phyloP scores from a whole-genome alignment of 495 filamentous ascomycete genomes.

The Hypoxylon intermedium region DNA sequence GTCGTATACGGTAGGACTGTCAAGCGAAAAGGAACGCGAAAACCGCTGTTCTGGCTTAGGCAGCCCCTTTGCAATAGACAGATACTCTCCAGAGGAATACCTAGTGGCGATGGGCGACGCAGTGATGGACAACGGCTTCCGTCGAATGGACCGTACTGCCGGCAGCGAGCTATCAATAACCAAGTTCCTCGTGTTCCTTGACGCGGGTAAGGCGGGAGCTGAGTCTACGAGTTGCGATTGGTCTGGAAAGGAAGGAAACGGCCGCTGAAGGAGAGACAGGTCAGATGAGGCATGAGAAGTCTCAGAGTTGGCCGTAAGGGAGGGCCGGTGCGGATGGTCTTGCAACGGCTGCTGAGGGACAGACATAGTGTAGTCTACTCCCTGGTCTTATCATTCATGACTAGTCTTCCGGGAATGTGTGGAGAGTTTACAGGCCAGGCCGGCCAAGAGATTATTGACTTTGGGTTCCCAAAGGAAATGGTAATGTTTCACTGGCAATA shows the following conservation, averaged over 20 bases:
- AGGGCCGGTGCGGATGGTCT: conserved; percentile 34
- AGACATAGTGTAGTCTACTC: conserved; percentile 32
- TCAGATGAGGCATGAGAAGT: conserved; percentile 43
- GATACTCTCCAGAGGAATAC: conserved; percentile 55
- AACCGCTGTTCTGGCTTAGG: conserved; percentile 56
- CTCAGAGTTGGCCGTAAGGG: conserved; percentile 41
- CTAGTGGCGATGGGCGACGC: conserved; percentile 59
- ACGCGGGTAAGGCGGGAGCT: conserved; percentile 23
- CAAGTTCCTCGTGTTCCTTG: conserved; percentile 40
- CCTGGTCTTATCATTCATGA: conserved; percentile 39
- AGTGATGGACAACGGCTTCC: conserved; percentile 62
- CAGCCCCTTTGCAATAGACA: conserved; percentile 45
- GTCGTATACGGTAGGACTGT: conserved; percentile 65
- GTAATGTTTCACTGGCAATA: conserved; percentile 36
- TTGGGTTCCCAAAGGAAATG: conserved; percentile 17
- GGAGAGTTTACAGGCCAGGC: conserved; percentile 26
- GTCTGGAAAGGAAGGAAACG: conserved; percentile 37
- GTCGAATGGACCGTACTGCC: conserved; percentile 49
- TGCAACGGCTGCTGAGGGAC: conserved; percentile 19
- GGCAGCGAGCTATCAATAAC: conserved; percentile 32
- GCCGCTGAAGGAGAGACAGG: conserved; percentile 34
- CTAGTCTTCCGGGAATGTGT: conserved; percentile 32
- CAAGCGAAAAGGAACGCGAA: conserved; percentile 58
- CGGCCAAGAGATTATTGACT: conserved; percentile 38
- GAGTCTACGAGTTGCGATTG: conserved; percentile 33